A percentile compares a stretch with the other conserved stretches of the same genome.
Evolutionary conservation across 139 green algal genomes (phyloP).

Genomic region (Chlorella sp.): DNA sequence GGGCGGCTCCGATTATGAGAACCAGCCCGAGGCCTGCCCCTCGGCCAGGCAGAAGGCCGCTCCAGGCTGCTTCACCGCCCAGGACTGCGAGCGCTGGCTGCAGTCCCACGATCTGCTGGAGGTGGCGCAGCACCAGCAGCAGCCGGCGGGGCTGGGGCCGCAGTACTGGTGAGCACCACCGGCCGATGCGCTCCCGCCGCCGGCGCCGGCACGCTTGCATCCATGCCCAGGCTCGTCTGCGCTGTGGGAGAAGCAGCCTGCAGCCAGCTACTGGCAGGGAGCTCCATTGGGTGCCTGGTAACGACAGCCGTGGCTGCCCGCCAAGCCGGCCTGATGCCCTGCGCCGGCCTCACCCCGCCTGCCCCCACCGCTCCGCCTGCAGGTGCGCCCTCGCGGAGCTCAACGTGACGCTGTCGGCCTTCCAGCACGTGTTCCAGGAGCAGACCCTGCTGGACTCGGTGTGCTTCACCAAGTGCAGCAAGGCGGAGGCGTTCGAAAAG

Average conservation of each 20-base stretch:
- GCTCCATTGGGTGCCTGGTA: not conserved
- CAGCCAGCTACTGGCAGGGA: no score
- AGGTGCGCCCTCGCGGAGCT: conserved; percentile 23
- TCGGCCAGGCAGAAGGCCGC: not conserved
- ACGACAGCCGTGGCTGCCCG: not conserved
- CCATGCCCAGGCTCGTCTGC: not conserved
- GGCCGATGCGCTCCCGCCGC: not conserved
- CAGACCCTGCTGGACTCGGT: conserved; percentile 11
- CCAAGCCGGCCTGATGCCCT: not conserved
- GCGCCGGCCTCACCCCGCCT: not conserved
- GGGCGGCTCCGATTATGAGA: not conserved
- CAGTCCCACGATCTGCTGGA: not conserved
- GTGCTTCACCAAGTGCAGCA: not conserved
- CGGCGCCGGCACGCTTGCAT: not conserved
- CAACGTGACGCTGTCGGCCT: conserved; percentile 11
- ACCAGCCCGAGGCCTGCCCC: not conserved
- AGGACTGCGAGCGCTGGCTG: not conserved
- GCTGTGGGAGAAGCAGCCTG: no score
- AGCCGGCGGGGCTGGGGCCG: not conserved
- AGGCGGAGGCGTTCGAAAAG: not conserved
- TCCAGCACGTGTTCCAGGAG: conserved; percentile 17
- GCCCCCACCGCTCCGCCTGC: not conserved
- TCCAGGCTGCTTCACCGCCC: not conserved
- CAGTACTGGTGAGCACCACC: not conserved
- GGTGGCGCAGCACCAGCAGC: not conserved